Evolutionary conservation across 495 filamentous ascomycete genomes (phyloP).

Genomic region (Aspergillus incahuasiensis): DNA sequence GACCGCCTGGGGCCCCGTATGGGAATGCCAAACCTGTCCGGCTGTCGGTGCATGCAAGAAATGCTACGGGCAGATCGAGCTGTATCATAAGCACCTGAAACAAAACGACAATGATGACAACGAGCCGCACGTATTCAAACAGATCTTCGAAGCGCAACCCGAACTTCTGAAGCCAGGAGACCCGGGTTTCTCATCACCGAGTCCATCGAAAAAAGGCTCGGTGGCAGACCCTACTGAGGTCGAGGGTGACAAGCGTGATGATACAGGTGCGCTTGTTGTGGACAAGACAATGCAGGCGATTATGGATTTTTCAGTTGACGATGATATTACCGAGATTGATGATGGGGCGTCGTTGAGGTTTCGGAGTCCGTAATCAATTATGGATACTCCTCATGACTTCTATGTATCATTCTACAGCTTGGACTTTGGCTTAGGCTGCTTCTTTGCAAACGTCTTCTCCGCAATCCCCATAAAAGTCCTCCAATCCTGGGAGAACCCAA

Average conservation of each 20-base stretch:
- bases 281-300: neutral
- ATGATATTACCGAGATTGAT: neutral
- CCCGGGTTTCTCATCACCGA: neutral
- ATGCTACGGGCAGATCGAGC: neutral
- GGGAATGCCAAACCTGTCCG: neutral
- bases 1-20: constrained; percentile 1
- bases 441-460: too few relatives aligned
- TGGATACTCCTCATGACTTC: too few relatives aligned
- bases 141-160: neutral
- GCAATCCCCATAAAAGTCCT: too few relatives aligned
- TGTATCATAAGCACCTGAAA: neutral
- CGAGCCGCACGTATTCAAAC: neutral
- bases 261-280: neutral
- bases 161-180: neutral
- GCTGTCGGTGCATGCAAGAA: neutral
- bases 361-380: too few relatives aligned
- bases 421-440: too few relatives aligned
- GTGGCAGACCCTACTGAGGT: neutral
- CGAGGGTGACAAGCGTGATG: neutral
- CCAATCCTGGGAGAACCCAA: too few relatives aligned
- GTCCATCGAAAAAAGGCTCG: neutral
- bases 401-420: too few relatives aligned
- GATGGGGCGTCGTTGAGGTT: too few relatives aligned
- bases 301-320: neutral
- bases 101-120: neutral